Evolutionary conservation across 2,329 filamentous ascomycete genomes (phyloP), one percentile per base, ranked within the genome.

Genomic region (Byssochlamys sp.): DNA sequence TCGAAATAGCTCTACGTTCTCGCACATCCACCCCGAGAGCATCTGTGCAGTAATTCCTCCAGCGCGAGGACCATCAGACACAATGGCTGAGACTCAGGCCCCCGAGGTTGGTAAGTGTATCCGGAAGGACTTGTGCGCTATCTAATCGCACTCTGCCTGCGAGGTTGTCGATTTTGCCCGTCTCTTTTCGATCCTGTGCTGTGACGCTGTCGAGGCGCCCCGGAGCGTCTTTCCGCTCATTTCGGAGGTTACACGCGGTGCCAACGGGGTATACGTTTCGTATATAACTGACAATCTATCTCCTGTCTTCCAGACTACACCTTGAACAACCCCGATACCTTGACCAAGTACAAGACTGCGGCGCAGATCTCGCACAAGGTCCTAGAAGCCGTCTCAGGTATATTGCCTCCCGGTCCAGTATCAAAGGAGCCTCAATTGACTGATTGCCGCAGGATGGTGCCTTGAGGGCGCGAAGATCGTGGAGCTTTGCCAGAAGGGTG

Each of bases 341-440:
- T 99, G 69, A 97, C 94, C 78, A 99, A 97, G 83, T 97, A 97
- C 84, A 97, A 96, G 86, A 91, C 89, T 65, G 94, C 94, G 58
- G 92, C 89, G 62, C 83, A 89, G 74, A 97, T 99, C 77, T 94
- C 92, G 55, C 90, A 96, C 76, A 96, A 92, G 80, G 92, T 95
- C 66, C 85, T 99, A 66, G 90, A 91, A 68, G 87, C 88, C 67
- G 92, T 99, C 64, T 74, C 77, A 74, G 81, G 82, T 84, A 72
- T 64, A 72, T 57, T 53, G 58, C 7, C 58, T 57, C 54, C 59
- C 48, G 27, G 55, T 49, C 51, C 57, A 7, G 39, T 7, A 7
- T 45, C 2, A 19, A 19, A 45, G 39, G 19, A 45, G n/a, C 39
- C 12, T 9, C 39, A 24, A 53, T 48, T 31, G 49, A 24, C 31